phyloP scores from a whole-genome alignment of 2,329 filamentous ascomycete genomes.

The Fusarium tupiense region DNA sequence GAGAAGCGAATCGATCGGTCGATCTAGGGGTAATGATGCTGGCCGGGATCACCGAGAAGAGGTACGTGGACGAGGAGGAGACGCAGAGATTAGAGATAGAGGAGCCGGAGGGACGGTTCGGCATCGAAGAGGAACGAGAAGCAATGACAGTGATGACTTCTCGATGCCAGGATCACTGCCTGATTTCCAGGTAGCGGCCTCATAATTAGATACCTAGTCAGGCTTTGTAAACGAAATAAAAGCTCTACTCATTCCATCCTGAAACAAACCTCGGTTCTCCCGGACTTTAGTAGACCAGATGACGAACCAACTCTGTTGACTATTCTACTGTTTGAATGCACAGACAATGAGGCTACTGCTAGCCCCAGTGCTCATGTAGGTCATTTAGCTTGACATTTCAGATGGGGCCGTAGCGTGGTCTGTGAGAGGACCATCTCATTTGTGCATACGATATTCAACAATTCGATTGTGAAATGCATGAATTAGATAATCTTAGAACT shows the following conservation, averaged over 20 bases:
- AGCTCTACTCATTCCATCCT: constrained; percentile 4
- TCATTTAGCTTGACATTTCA: constrained; percentile 6
- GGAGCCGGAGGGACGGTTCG: constrained; percentile 51
- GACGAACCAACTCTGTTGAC: neutral
- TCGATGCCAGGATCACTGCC: constrained; percentile 61
- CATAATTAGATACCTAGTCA: constrained; percentile 12
- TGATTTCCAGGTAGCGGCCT: constrained; percentile 47
- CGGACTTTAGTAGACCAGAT: neutral
- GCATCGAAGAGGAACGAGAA: constrained; percentile 50
- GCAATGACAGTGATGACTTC: constrained; percentile 51
- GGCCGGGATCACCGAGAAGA: constrained; percentile 63
- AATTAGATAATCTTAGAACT: constrained; percentile 40
- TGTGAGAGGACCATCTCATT: constrained; percentile 17
- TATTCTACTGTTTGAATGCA: constrained; percentile 5
- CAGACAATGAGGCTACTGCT: constrained; percentile 7
- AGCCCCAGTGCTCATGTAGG: constrained; percentile 3
- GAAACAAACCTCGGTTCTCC: neutral
- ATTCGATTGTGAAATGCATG: constrained; percentile 5
- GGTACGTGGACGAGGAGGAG: constrained; percentile 57
- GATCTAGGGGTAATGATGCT: constrained; percentile 63
- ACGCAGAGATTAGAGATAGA: constrained; percentile 53
- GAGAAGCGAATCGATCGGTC: constrained; percentile 58
- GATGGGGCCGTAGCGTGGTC: constrained; percentile 4
- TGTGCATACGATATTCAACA: constrained; percentile 9
- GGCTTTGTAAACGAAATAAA: neutral